Evolutionary conservation across 2,329 filamentous ascomycete species (phyloP).

Genomic region (Fusarium heterosporum): DNA sequence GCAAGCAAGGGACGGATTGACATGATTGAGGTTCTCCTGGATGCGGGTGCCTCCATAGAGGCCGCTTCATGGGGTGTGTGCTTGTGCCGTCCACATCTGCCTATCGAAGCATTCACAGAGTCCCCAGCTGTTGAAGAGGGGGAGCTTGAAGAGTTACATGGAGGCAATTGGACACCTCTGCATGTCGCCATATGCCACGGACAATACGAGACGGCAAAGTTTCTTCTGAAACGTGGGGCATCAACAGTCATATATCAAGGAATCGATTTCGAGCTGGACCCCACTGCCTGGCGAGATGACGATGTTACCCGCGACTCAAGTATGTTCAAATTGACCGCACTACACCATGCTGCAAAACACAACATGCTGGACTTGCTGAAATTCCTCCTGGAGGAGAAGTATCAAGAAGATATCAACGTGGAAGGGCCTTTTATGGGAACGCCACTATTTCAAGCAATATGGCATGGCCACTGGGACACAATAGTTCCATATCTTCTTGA

Average conservation of each 20-base stretch:
- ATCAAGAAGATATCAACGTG: conserved; percentile 37
- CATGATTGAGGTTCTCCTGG: conserved; percentile 44
- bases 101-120: conserved; percentile 44
- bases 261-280: conserved; percentile 43
- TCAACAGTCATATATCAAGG: conserved; percentile 45
- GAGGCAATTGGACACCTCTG: conserved; percentile 46
- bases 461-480: conserved; percentile 45
- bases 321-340: conserved; percentile 42
- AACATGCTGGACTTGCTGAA: conserved; percentile 37
- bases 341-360: conserved; percentile 44
- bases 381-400: conserved; percentile 35
- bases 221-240: conserved; percentile 40
- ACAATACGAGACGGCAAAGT: conserved; percentile 44
- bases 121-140: conserved; percentile 44
- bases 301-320: conserved; percentile 34
- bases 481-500: conserved; percentile 45
- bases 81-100: conserved; percentile 45
- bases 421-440: conserved; percentile 47
- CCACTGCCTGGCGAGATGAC: conserved; percentile 40
- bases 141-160: conserved; percentile 46
- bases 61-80: conserved; percentile 45
- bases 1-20: conserved; percentile 46
- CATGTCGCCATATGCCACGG: conserved; percentile 46
- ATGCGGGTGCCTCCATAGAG: conserved; percentile 42
- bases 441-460: conserved; percentile 45